Evolutionary conservation across 768 basidiomycete genomes (phyloP).

Genomic region (Macrolepiota fuliginosa): DNA sequence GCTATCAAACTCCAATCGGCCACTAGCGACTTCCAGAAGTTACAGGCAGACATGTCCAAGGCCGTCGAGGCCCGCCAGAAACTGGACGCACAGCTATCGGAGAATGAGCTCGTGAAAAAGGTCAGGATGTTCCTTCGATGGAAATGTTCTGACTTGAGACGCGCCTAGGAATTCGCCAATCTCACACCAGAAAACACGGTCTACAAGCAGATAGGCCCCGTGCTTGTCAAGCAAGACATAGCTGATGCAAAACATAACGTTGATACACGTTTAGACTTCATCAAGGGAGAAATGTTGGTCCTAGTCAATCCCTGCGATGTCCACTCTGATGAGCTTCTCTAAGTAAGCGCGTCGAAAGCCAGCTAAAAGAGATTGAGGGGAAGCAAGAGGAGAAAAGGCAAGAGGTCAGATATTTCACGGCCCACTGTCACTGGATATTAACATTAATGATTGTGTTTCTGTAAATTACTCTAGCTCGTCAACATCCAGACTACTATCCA

Average conservation of each 20-base stretch:
- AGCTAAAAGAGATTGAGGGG: conserved; percentile 74
- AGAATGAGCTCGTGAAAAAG: conserved; percentile 92
- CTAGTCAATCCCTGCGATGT: not conserved
- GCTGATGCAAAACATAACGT: conserved; percentile 85
- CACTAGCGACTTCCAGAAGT: conserved; percentile 75
- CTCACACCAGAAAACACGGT: conserved; percentile 76
- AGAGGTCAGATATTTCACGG: conserved; percentile 51
- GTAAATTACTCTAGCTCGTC: conserved; percentile 45
- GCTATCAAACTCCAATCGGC: conserved; percentile 62
- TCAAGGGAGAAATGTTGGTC: conserved; percentile 80
- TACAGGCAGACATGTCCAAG: conserved; percentile 71
- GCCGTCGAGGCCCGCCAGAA: conserved; percentile 80
- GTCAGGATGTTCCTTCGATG: conserved; percentile 31
- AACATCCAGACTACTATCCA: conserved; percentile 63
- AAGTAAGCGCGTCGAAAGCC: conserved; percentile 74
- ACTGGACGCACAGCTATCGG: conserved; percentile 87
- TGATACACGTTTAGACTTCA: conserved; percentile 87
- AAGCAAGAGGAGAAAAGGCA: conserved; percentile 79
- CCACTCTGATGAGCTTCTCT: conserved; percentile 10
- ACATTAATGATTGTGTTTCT: not conserved
- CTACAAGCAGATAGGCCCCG: conserved; percentile 90
- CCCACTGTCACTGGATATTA: not conserved
- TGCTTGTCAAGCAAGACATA: conserved; percentile 87
- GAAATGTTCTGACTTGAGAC: conserved; percentile 2
- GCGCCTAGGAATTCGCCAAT: conserved; percentile 72